These are phyloP conservation scores for Colletotrichum lini DNA, from an alignment of 2,329 filamentous ascomycete species.

Conservation along the genomic window DNA sequence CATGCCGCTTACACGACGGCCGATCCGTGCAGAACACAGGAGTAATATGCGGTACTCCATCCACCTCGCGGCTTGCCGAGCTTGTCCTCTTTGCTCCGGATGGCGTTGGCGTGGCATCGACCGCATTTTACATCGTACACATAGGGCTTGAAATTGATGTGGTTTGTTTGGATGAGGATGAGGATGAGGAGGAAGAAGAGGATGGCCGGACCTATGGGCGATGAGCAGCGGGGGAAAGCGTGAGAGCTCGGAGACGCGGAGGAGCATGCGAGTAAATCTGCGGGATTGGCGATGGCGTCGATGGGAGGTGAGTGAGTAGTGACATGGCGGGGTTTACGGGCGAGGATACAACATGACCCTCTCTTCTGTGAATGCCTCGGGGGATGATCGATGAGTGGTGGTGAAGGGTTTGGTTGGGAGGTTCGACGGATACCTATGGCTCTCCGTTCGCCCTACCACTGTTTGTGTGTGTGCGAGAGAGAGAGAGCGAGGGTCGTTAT, in stretches of 20 bases:
- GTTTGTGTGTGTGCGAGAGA: not conserved
- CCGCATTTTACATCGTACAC: conserved; percentile 7
- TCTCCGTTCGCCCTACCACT: conserved; percentile 2
- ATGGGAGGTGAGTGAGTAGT: conserved; percentile 24
- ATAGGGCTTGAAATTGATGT: not conserved
- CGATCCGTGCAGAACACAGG: conserved; percentile 37
- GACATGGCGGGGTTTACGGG: conserved; percentile 15
- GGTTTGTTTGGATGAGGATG: not conserved
- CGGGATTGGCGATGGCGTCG: conserved; percentile 28
- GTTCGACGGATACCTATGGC: not conserved
- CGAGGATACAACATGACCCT: conserved; percentile 26
- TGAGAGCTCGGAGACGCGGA: conserved; percentile 25
- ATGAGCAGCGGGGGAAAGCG: not conserved
- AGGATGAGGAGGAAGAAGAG: too few species aligned
- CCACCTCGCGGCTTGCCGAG: conserved; percentile 2
- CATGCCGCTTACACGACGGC: conserved; percentile 29
- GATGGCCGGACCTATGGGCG: not conserved
- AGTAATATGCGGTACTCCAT: conserved; percentile 6
- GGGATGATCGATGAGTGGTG: not conserved
- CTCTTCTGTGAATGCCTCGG: not conserved
- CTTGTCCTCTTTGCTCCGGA: conserved; percentile 9
- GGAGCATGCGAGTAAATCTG: conserved; percentile 32
- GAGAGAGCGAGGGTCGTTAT: conserved; percentile 28
- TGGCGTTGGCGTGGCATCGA: conserved; percentile 21
- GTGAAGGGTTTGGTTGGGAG: conserved; percentile 8